These are phyloP conservation scores for Casuarina equisetifolia DNA, from an alignment of 306 rosid genomes.

Conservation along the genomic window DNA sequence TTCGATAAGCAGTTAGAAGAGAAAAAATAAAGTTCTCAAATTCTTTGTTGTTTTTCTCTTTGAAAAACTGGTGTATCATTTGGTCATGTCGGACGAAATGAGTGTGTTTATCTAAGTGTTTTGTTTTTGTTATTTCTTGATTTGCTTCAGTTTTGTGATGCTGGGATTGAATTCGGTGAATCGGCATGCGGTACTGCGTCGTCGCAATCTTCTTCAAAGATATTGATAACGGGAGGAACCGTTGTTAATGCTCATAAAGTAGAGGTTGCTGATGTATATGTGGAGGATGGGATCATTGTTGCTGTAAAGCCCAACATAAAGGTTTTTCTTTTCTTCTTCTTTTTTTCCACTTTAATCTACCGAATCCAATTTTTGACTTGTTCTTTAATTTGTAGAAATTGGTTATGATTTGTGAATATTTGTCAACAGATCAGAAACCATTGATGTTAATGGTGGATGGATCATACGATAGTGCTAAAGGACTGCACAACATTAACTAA, in stretches of 20 bases:
- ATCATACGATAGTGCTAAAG: neutral
- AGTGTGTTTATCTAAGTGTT: neutral
- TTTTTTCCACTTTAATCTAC: neutral
- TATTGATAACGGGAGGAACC: conserved; percentile 77
- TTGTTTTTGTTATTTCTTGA: neutral
- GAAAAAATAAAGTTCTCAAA: neutral
- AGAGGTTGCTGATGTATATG: conserved; percentile 84
- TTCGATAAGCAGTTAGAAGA: neutral
- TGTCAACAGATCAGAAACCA: neutral
- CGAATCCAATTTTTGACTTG: neutral
- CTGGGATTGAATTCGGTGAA: conserved; percentile 54
- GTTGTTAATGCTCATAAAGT: conserved; percentile 79
- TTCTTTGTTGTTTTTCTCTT: neutral
- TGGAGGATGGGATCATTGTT: conserved; percentile 71
- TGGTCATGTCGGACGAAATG: neutral
- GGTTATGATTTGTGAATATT: neutral
- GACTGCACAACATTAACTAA: neutral
- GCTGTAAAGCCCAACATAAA: conserved; percentile 66
- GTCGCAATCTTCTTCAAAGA: conserved; percentile 35
- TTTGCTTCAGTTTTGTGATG: conserved; percentile 65
- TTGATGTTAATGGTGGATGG: conserved; percentile 3
- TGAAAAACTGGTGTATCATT: neutral
- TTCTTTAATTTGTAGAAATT: conserved; percentile 1
- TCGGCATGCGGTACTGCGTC: conserved; percentile 42
- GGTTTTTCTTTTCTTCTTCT: conserved; percentile 25